Evolutionary conservation across 768 basidiomycete genomes (phyloP).

Genomic region (Mycena kentingensis): DNA sequence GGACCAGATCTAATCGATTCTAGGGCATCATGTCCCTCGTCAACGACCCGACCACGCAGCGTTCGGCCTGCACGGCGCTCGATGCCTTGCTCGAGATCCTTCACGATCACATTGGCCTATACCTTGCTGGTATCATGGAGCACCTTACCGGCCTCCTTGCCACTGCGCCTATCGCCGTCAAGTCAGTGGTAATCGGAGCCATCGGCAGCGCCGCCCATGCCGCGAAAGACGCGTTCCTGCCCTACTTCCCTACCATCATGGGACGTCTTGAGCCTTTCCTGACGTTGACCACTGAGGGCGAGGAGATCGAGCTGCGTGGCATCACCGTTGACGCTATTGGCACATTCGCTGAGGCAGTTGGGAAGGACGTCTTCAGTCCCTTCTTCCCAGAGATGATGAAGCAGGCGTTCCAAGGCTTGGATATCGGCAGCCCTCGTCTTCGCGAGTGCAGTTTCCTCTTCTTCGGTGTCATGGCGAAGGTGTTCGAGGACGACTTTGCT

Average conservation of each 20-base stretch:
- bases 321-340: slow-evolving; percentile 99
- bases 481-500: slow-evolving; percentile 93
- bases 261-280: slow-evolving; percentile 87
- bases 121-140: slow-evolving; percentile 94
- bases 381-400: slow-evolving; percentile 98
- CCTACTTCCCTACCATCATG: slow-evolving; percentile 95
- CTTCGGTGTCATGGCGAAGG: slow-evolving; percentile 97
- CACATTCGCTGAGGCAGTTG: slow-evolving; percentile 96
- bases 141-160: slow-evolving; percentile 85
- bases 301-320: slow-evolving; percentile 92
- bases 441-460: slow-evolving; percentile 97
- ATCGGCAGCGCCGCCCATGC: slow-evolving; percentile 98
- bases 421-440: slow-evolving; percentile 82
- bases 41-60: slow-evolving; percentile 83
- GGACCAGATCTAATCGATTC: slow-evolving; percentile 1
- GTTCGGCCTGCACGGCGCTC: slow-evolving; percentile 93
- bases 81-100: slow-evolving; percentile 96
- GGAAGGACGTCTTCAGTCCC: slow-evolving; percentile 89
- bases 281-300: slow-evolving; percentile 79
- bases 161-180: slow-evolving; percentile 82
- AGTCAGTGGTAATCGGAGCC: slow-evolving; percentile 94
- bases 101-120: slow-evolving; percentile 86
- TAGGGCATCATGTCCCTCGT: slow-evolving; percentile 91
- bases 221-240: slow-evolving; percentile 84
- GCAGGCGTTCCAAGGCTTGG: slow-evolving; percentile 87